Evolutionary conservation across 2,329 filamentous ascomycete species (phyloP).

Genomic region (Fusarium sp.): DNA sequence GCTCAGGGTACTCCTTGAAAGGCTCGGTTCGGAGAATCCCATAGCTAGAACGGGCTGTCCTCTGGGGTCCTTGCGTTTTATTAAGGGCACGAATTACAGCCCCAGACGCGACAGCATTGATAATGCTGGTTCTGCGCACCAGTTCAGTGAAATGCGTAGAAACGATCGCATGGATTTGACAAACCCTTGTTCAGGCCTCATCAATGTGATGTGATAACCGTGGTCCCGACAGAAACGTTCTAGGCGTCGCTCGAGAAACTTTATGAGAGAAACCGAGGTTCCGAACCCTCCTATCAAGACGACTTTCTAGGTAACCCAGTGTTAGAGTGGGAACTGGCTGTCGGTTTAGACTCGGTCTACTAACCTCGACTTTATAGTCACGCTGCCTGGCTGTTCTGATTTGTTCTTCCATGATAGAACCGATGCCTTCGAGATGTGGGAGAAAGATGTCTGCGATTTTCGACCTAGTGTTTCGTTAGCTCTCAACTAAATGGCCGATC

Average conservation of each 20-base stretch:
- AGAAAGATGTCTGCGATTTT: not conserved
- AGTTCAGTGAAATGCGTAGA: accelerated
- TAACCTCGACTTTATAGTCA: not conserved
- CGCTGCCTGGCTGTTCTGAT: accelerated
- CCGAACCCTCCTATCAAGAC: constrained; percentile 23
- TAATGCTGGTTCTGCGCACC: not conserved
- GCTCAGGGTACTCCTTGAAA: not conserved
- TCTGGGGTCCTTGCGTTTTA: not conserved
- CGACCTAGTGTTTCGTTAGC: not conserved
- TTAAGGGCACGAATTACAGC: not conserved
- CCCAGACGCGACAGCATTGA: constrained; percentile 9
- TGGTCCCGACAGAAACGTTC: accelerated
- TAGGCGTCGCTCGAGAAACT: not conserved
- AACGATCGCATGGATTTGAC: accelerated
- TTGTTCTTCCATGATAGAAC: not conserved
- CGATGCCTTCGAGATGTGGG: not conserved
- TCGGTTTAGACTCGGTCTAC: accelerated
- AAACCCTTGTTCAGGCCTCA: not conserved
- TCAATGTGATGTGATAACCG: accelerated
- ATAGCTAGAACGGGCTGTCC: constrained; percentile 12
- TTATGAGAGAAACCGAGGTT: not conserved
- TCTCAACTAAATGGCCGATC: not conserved
- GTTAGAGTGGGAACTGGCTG: accelerated
- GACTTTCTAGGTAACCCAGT: not conserved
- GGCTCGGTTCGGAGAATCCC: not conserved